A percentile compares a stretch with the other conserved stretches of the same genome.
These are phyloP conservation scores for Mycena chlorophos DNA, from an alignment of 768 basidiomycete species.

Conservation along the genomic window DNA sequence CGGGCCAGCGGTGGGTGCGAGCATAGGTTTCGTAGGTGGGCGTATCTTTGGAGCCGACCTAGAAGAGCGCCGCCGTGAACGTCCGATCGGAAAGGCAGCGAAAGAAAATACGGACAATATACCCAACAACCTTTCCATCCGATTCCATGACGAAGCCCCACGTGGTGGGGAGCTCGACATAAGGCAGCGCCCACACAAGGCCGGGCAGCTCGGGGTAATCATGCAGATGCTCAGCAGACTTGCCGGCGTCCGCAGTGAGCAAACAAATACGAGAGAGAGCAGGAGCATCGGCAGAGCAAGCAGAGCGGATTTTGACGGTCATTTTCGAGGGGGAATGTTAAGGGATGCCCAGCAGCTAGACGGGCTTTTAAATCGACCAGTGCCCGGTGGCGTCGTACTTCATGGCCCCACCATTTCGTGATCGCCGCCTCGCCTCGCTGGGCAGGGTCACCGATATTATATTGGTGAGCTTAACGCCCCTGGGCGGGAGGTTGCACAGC, in stretches of 20 bases:
- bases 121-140: slow-evolving; percentile 62
- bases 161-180: slow-evolving; percentile 61
- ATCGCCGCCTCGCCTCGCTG: too few relatives aligned
- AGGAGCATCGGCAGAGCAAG: slow-evolving; percentile 51
- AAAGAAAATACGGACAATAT: slow-evolving; percentile 36
- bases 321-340: too few relatives aligned
- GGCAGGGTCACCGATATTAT: background rate
- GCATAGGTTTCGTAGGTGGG: slow-evolving; percentile 59
- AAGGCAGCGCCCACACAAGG: slow-evolving; percentile 72
- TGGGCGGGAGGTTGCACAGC: too few relatives aligned
- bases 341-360: too few relatives aligned
- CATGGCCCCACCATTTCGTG: too few relatives aligned
- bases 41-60: slow-evolving; percentile 63
- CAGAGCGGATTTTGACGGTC: slow-evolving; percentile 55
- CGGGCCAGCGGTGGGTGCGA: slow-evolving; percentile 62
- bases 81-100: background rate
- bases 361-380: too few relatives aligned
- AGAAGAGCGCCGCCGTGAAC: background rate
- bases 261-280: slow-evolving; percentile 72
- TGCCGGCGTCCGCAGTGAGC: slow-evolving; percentile 69
- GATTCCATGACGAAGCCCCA: slow-evolving; percentile 78
- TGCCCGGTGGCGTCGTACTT: too few relatives aligned
- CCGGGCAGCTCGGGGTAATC: slow-evolving; percentile 68
- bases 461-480: background rate
- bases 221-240: slow-evolving; percentile 62